phyloP scores from a whole-genome alignment of 2,329 filamentous ascomycete genomes.

The Trichoderma aggressivum region DNA sequence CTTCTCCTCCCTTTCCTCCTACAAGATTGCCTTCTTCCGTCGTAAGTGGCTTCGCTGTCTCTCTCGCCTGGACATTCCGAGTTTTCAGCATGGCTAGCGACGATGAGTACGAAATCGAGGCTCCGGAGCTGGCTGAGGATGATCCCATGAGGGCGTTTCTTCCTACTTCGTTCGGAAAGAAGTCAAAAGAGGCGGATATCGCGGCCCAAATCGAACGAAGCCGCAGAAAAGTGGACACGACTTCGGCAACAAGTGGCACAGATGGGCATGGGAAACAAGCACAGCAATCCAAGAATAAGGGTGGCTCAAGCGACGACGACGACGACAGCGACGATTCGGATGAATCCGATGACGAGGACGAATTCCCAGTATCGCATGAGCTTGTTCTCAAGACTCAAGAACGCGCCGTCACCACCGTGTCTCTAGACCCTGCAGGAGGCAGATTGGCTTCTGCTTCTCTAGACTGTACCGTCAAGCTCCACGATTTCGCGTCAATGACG shows the following conservation, averaged over 20 bases:
- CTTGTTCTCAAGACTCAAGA: conserved; percentile 91
- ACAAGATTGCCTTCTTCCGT: neutral
- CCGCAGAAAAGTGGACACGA: conserved; percentile 50
- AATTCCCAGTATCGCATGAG: conserved; percentile 90
- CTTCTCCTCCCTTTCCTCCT: conserved; percentile 7
- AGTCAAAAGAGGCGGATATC: conserved; percentile 68
- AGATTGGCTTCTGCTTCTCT: conserved; percentile 86
- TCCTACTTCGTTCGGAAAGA: conserved; percentile 82
- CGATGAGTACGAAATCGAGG: conserved; percentile 57
- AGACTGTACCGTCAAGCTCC: conserved; percentile 87
- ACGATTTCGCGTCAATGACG: conserved; percentile 95
- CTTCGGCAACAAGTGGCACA: conserved; percentile 5
- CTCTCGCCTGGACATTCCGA: conserved; percentile 16
- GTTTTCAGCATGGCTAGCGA: conserved; percentile 53
- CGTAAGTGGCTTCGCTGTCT: neutral
- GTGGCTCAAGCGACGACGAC: conserved; percentile 40
- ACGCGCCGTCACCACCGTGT: conserved; percentile 76
- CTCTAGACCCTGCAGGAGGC: conserved; percentile 80
- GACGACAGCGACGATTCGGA: conserved; percentile 50
- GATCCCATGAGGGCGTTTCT: conserved; percentile 74
- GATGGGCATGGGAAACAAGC: conserved; percentile 20
- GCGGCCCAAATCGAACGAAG: conserved; percentile 77
- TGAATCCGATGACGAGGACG: conserved; percentile 71
- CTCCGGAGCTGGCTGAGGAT: conserved; percentile 53
- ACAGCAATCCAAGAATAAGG: conserved; percentile 24